Percentiles rank a stretch among this genome's conserved stretches.
These are phyloP conservation scores for Suhomyces pyralidae DNA, from an alignment of 805 yeast genomes.

Conservation along the genomic window DNA sequence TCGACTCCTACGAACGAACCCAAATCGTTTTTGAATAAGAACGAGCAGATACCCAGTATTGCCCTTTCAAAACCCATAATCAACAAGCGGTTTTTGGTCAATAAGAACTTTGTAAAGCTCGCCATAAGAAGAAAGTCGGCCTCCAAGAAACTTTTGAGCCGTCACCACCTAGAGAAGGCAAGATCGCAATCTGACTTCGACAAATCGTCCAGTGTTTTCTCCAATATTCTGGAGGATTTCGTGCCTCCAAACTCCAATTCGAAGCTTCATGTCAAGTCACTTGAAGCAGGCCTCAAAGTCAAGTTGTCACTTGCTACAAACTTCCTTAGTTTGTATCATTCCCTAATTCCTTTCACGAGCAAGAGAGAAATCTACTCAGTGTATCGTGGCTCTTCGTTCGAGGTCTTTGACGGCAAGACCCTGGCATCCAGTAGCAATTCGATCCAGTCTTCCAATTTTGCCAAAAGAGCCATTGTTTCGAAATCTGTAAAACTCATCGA, in stretches of 20 bases:
- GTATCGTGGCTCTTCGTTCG: constrained; percentile 2
- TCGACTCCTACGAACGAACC: neutral
- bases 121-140: constrained; percentile 34
- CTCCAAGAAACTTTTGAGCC: constrained; percentile 11
- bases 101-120: constrained; percentile 11
- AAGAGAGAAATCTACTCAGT: constrained; percentile 17
- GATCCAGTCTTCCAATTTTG: neutral
- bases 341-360: constrained; percentile 35
- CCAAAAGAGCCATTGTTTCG: constrained; percentile 11
- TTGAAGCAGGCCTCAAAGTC: constrained; percentile 51
- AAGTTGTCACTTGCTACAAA: constrained; percentile 47
- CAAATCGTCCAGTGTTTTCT: neutral
- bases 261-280: constrained; percentile 40
- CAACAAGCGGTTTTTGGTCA: constrained; percentile 5
- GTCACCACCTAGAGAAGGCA: neutral
- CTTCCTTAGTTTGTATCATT: constrained; percentile 42
- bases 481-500: constrained; percentile 37
- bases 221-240: neutral
- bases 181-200: neutral
- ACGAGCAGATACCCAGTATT: neutral
- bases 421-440: neutral
- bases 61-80: constrained; percentile 13
- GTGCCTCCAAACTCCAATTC: constrained; percentile 12
- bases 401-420: constrained; percentile 1
- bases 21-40: neutral